Evolutionary conservation across 2,329 filamentous ascomycete genomes (phyloP).

Genomic region (Cordyceps fumosorosea): DNA sequence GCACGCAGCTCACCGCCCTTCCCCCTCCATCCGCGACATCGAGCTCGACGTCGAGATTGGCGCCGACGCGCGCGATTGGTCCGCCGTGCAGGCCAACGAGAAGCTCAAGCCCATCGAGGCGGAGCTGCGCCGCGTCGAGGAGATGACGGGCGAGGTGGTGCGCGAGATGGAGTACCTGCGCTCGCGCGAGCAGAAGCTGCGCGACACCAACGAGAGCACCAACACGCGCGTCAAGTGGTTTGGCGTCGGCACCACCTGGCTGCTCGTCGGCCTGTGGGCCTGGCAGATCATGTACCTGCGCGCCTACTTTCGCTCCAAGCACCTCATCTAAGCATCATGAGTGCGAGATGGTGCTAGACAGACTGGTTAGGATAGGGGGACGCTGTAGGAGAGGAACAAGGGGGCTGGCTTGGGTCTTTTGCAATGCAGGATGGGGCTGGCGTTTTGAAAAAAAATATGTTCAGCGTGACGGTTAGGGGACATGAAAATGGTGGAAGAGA

Average conservation of each 20-base stretch:
- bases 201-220: slow-evolving; percentile 99
- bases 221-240: slow-evolving; percentile 99
- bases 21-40: slow-evolving; percentile 59
- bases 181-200: slow-evolving; percentile 81
- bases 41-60: slow-evolving; percentile 96
- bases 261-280: slow-evolving; percentile 79
- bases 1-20: slow-evolving; percentile 29
- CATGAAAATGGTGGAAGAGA: too few relatives aligned
- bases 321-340: slow-evolving; percentile 27
- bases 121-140: slow-evolving; percentile 86
- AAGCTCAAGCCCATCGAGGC: slow-evolving; percentile 97
- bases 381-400: too few relatives aligned
- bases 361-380: not conserved
- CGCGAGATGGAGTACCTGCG: slow-evolving; percentile 95
- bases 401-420: too few relatives aligned
- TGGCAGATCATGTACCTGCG: slow-evolving; percentile 98
- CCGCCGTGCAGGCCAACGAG: slow-evolving; percentile 88
- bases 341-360: not conserved
- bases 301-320: slow-evolving; percentile 77
- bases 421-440: too few relatives aligned
- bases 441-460: too few relatives aligned
- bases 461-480: too few relatives aligned
- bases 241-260: slow-evolving; percentile 84
- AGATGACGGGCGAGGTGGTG: slow-evolving; percentile 83
- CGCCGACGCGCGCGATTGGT: slow-evolving; percentile 97